Evolutionary conservation across 352 stramenopile species (phyloP), one percentile per base, ranked within the genome.

Genomic region (Phytopythium delawarense): DNA sequence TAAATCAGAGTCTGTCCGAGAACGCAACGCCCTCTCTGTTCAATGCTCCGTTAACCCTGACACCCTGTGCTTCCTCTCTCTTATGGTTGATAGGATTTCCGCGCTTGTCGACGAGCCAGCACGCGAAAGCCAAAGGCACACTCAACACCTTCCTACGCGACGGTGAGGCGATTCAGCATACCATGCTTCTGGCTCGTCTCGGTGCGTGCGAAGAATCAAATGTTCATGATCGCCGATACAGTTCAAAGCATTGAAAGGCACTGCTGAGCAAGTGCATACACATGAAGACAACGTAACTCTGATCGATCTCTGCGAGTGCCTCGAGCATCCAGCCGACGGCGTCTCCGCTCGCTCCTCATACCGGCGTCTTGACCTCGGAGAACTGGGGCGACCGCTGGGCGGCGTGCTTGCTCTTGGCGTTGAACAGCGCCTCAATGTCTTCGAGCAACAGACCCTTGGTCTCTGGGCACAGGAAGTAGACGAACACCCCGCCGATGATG

Each of bases 391-490:
- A 64, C 2, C 21, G 28, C 46, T 63, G 34, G 9, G 16, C 7
- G 12, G 30, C 23, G 11, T 42, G 55, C 23, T 50, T 66, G 16
- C 46, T 56, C 35, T 69, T 74, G 46, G 55, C 28, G 44, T 77
- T 63, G 45, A 75, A 75, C 13, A 75, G 57, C 42, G 9, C 44
- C 45, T 75, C 69, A n/a, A 75, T 70, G 61, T 75, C 69, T 44
- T 75, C 68, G 37, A 75, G 55, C 42, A 75, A 12, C 11, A 75
- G 28, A 30, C 68, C 68, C 55, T 75, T 75, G 11, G 65, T 75
- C 62, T 75, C 69, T 5, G 69, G 69, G 30, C 65, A 75, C 20
- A 84, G 66, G 52, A 74, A 70, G 50, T 65, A 75, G 34, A 87
- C 79, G 39, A 76, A 76, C 16, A 71, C 61, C 15, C 56, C 66